phyloP scores from a whole-genome alignment of 1,284 basidiomycete species.

The Agaricales sp. region DNA sequence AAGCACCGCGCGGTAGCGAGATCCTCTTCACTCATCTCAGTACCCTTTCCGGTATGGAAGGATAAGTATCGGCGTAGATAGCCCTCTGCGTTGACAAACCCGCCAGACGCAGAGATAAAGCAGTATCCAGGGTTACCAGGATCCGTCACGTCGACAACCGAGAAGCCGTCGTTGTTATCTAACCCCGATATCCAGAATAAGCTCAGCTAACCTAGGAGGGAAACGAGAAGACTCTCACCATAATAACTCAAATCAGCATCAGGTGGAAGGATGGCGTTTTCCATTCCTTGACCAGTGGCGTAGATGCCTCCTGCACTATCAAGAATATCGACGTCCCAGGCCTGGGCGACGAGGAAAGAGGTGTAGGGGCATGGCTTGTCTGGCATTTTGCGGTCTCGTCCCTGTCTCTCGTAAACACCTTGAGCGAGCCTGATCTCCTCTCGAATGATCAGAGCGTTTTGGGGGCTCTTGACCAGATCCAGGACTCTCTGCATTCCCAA shows the following conservation, averaged over 20 bases:
- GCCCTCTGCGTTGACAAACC: slow-evolving; percentile 17
- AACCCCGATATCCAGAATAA: no score
- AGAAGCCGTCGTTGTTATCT: slow-evolving; percentile 33
- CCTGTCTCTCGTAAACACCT: slow-evolving; percentile 15
- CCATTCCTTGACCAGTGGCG: background rate
- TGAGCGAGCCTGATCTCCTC: slow-evolving; percentile 21
- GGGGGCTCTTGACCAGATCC: slow-evolving; percentile 20
- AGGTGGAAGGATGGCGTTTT: slow-evolving; percentile 7
- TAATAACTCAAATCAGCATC: slow-evolving; percentile 18
- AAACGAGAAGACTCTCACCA: slow-evolving; percentile 14
- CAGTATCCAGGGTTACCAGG: slow-evolving; percentile 23
- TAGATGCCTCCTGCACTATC: slow-evolving; percentile 1
- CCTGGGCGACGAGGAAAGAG: slow-evolving; percentile 11
- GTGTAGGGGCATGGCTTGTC: slow-evolving; percentile 22
- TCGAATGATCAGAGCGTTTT: slow-evolving; percentile 25
- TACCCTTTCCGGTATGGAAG: slow-evolving; percentile 1
- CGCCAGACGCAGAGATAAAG: slow-evolving; percentile 14
- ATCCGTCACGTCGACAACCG: slow-evolving; percentile 29
- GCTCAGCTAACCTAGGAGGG: background rate
- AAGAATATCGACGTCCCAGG: slow-evolving; percentile 11
- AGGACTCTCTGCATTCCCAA: slow-evolving; percentile 21
- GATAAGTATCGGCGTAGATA: slow-evolving; percentile 22
- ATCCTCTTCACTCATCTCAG: slow-evolving; percentile 4
- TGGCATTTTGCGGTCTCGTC: slow-evolving; percentile 11
- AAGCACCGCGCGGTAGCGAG: slow-evolving; percentile 8